Base-by-base conservation (phyloP, 2,329 filamentous ascomycete species). In the Claviceps sp. region DNA sequence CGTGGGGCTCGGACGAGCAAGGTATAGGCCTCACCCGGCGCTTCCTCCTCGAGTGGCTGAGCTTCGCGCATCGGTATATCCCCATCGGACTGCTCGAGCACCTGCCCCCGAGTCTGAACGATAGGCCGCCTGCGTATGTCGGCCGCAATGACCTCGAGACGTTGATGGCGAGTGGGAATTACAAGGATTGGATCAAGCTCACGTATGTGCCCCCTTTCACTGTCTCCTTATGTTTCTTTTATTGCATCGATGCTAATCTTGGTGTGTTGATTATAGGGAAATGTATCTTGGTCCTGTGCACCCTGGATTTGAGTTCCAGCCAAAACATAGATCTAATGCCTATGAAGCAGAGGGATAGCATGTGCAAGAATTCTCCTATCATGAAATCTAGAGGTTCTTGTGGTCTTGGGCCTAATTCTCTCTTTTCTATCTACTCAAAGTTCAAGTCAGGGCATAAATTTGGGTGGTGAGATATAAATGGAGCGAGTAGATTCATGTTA, bases 111-210 rank as follows among this genome's bases (percentile, higher is more conserved):
- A 85, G 76, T 59, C 79, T 98, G 50, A 89, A 96, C 62, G 91
- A 98, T 65, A 77, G 93, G 20, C 88, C 93, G 47, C 91, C 91
- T 5, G 81, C 82, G 46, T 98, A 86, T 65, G 79, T 74, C 60
- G 90, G 91, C 20, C 77, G 93, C 54, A 85, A 93, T 67, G 93
- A 98, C 51, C 69, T 98, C 63, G 93, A 98, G 77, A 95, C 88
- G n/a, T 71, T 98, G 58, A 76, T 98, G 70, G 84, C 84, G 14
- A 96, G 89, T 69, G 80, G 81, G 57, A 89, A 97, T 69, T 96
- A 95, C 71, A 86, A 85, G 71, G 93, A 98, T 68, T 98, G 93
- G 93, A 89, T 98, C 67, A 97, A 95, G 74, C 94, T 98, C 62
- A 94, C 84, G 89, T 93, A 78, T 67, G 81, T 75, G 20, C 5